Percentiles rank a stretch among this genome's conserved stretches.
Evolutionary conservation across 2,329 filamentous ascomycete genomes (phyloP).

Genomic region (Helminthosporium solani): DNA sequence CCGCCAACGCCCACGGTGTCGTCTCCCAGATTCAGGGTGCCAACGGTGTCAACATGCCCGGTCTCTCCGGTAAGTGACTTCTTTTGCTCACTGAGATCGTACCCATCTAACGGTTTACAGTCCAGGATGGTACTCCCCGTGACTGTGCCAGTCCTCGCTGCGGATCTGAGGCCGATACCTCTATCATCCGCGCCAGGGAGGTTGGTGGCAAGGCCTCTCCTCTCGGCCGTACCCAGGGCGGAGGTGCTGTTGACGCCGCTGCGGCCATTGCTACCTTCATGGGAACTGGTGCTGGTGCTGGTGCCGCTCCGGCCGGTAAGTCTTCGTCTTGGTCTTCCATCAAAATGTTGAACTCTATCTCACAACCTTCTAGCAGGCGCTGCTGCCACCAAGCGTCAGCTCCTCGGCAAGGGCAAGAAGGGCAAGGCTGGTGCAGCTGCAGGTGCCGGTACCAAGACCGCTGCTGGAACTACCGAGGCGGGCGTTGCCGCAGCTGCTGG

Average conservation of each 20-base stretch:
- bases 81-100: background rate
- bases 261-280: conserved; percentile 63
- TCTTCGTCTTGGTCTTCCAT: background rate
- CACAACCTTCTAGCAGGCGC: background rate
- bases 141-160: conserved; percentile 63
- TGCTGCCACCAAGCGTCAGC: conserved; percentile 25
- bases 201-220: conserved; percentile 57
- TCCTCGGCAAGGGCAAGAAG: conserved; percentile 26
- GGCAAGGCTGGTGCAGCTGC: conserved; percentile 34
- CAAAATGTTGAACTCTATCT: background rate
- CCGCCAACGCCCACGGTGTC: conserved; percentile 60
- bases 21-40: conserved; percentile 58
- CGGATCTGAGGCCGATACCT: conserved; percentile 68
- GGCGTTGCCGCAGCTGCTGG: conserved; percentile 58
- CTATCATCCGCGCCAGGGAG: conserved; percentile 65
- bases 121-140: conserved; percentile 66
- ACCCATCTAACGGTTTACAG: conserved; percentile 36
- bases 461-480: conserved; percentile 51
- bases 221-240: conserved; percentile 64
- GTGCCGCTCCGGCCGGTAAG: background rate
- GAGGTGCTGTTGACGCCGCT: conserved; percentile 59
- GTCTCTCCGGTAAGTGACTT: conserved; percentile 51
- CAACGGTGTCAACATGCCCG: conserved; percentile 64
- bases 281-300: conserved; percentile 27
- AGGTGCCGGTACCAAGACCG: conserved; percentile 48